Evolutionary conservation across 352 stramenopile genomes (phyloP), one percentile per base, ranked within the genome.

Genomic region (Globisporangium abappressorium): DNA sequence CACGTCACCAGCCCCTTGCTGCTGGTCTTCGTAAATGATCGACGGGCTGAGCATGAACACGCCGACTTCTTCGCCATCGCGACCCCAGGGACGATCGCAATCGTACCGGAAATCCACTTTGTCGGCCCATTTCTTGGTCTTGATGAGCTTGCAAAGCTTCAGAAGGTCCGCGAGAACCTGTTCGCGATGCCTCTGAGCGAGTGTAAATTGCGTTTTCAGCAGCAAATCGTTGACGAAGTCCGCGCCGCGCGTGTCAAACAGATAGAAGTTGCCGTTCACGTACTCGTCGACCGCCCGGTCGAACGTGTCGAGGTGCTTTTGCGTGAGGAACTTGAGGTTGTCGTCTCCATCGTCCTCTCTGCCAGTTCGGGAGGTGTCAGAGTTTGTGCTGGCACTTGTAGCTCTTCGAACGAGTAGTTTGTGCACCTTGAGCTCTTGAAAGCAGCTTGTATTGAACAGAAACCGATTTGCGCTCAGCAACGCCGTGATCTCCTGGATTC

Each of bases 101-200:
- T 94, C 84, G 72, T 79, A 94, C 0, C 85, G 74, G 38, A 94
- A 81, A 41, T 91, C 84, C 1, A 86, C 80, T 61, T 94, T 94
- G 65, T 94, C 85, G 15, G 80, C 80, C 85, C 85, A 94, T 26
- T 74, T 77, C 64, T 93, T 90, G 33, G 65, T 41, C 33, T 82
- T 79, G 24, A 93, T 78, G 9, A 91, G 66, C 34, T 57, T 66
- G n/a, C 85, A 85, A 24, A 93, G 69, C 54, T 71, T 36, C 0
- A 91, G 61, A 1, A 93, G 55, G 18, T 92, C 82, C 1, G 76
- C 64, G 15, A 93, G 64, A 24, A 93, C 78, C 24, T 57, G 69
- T 18, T 71, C 79, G 59, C 86, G 82, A 47, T 90, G 76, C 4
- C 49, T 53, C 62, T 93, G 85, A 0, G 83, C 82, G 6, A 82